Conservation (phyloP, 2,329 filamentous ascomycete genomes). For the Epichloe bromicola region DNA sequence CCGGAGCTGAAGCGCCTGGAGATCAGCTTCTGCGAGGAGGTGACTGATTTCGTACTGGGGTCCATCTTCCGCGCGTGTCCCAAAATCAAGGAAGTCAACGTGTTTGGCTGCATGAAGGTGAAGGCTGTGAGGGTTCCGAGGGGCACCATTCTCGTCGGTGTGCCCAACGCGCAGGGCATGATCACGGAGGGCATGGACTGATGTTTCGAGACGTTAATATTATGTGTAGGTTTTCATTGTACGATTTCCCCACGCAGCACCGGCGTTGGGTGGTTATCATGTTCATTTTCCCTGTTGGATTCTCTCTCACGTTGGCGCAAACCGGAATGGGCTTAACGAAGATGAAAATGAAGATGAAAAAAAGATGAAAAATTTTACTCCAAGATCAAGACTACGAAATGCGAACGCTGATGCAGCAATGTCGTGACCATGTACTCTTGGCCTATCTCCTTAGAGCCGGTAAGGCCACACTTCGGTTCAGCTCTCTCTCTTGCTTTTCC, state of each 20-base stretch:
- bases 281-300: no score
- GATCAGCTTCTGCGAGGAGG: conserved; percentile 59
- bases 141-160: conserved; percentile 42
- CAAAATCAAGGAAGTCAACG: conserved; percentile 42
- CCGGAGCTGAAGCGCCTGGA: conserved; percentile 59
- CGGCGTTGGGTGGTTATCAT: no score
- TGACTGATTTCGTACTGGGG: conserved; percentile 52
- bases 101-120: conserved; percentile 54
- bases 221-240: neutral
- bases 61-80: conserved; percentile 53
- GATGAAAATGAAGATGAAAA: no score
- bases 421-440: no score
- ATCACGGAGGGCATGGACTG: conserved; percentile 35
- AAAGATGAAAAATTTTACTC: no score
- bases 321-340: no score
- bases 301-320: no score
- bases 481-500: neutral
- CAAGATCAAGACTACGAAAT: no score
- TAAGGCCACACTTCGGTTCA: no score
- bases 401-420: no score
- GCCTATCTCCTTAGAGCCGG: no score
- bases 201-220: neutral
- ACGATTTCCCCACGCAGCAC: neutral
- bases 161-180: conserved; percentile 47
- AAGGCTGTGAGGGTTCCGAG: conserved; percentile 38